Evolutionary conservation across 2,329 filamentous ascomycete genomes (phyloP).

Genomic region (Paraconiothyrium brasiliense): DNA sequence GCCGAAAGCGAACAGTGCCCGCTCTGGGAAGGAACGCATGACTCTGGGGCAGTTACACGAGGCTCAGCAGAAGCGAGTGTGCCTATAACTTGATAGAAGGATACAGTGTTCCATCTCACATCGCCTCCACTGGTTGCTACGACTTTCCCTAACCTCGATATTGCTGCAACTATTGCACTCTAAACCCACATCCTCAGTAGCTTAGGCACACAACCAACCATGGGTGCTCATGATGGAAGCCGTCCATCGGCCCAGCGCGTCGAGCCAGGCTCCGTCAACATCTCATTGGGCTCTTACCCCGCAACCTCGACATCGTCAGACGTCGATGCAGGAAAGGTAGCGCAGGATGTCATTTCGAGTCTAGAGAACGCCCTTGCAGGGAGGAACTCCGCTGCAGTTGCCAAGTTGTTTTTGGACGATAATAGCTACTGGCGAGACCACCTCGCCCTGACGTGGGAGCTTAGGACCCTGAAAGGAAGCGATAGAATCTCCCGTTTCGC

Average conservation of each 20-base stretch:
- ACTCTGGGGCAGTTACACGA: constrained; percentile 12
- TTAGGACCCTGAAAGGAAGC: constrained; percentile 62
- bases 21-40: constrained; percentile 7
- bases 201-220: constrained; percentile 16
- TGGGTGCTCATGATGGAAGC: constrained; percentile 34
- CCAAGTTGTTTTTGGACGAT: constrained; percentile 59
- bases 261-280: constrained; percentile 65
- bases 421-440: constrained; percentile 69
- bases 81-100: neutral
- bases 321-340: constrained; percentile 51
- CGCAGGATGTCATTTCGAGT: constrained; percentile 48
- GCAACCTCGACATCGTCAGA: constrained; percentile 34
- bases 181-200: neutral
- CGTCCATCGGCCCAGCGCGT: constrained; percentile 55
- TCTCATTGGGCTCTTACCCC: constrained; percentile 58
- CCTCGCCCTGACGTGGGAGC: constrained; percentile 64
- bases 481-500: constrained; percentile 52
- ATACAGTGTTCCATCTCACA: neutral
- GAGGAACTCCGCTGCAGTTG: constrained; percentile 43
- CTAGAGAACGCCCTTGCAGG: constrained; percentile 55
- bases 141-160: neutral
- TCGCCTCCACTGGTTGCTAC: neutral
- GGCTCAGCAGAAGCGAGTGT: neutral
- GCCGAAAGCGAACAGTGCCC: constrained; percentile 16
- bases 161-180: neutral